phyloP scores from a whole-genome alignment of 2,329 filamentous ascomycete genomes.

The Dactylellina parvicollis region DNA sequence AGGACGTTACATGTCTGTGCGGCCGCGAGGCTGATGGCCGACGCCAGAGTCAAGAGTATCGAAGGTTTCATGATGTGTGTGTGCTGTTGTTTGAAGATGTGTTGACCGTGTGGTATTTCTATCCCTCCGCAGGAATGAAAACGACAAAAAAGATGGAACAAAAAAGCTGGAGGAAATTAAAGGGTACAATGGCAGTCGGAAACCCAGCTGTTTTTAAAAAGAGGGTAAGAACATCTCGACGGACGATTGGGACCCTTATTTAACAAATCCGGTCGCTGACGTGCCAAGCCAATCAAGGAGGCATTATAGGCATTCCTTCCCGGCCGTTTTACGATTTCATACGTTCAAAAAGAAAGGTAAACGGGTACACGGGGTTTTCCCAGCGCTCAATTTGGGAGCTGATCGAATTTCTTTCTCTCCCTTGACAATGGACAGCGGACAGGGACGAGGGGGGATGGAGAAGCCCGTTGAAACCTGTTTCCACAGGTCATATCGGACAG shows the following conservation, averaged over 20 bases:
- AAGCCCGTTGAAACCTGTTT: constrained; percentile 12
- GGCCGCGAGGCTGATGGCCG: constrained; percentile 11
- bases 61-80: constrained; percentile 34
- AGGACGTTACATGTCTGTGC: constrained; percentile 45
- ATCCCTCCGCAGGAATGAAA: too few species aligned
- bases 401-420: neutral
- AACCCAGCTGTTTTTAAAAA: too few species aligned
- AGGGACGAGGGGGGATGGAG: neutral
- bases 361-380: neutral
- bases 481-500: neutral
- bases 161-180: neutral
- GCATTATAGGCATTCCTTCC: constrained; percentile 32
- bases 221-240: too few species aligned
- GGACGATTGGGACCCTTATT: too few species aligned
- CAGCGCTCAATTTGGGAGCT: neutral
- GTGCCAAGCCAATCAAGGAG: neutral
- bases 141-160: neutral
- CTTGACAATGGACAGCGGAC: neutral
- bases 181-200: neutral
- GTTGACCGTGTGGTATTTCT: constrained; percentile 41
- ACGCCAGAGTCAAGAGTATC: constrained; percentile 16
- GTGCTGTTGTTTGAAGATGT: neutral
- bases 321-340: neutral
- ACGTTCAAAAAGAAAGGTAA: neutral
- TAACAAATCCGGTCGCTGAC: neutral